A percentile compares a stretch with the other conserved stretches of the same genome.
Conservation (phyloP, 257 asterid species). For the Rubia yunnanensis region DNA sequence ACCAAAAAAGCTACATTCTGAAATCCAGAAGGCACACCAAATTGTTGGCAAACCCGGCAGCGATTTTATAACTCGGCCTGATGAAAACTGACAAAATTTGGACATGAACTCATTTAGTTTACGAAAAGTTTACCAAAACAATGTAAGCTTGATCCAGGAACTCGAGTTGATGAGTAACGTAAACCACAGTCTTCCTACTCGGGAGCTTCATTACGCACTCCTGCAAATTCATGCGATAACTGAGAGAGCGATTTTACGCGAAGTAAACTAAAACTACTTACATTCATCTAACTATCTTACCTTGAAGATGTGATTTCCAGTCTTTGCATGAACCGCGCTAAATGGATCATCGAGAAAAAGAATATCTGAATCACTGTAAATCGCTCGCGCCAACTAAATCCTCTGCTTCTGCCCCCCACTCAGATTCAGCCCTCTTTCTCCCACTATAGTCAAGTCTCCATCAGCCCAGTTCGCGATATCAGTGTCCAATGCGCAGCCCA, state of each 20-base stretch:
- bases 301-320: conserved; percentile 84
- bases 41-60: conserved; percentile 23
- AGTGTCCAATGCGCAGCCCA: conserved; percentile 62
- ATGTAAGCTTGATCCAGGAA: conserved; percentile 65
- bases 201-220: conserved; percentile 58
- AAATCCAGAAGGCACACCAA: conserved; percentile 22
- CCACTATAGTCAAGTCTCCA: conserved; percentile 59
- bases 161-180: conserved; percentile 81
- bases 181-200: conserved; percentile 49
- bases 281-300: conserved; percentile 18
- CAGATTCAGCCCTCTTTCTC: conserved; percentile 67
- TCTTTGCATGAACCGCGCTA: conserved; percentile 82
- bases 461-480: conserved; percentile 59
- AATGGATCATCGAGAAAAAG: conserved; percentile 76
- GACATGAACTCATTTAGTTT: background rate
- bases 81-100: no score
- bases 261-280: background rate
- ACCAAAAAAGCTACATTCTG: conserved; percentile 18
- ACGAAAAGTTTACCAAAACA: conserved; percentile 45
- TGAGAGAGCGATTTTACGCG: no score
- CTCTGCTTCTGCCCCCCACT: conserved; percentile 89
- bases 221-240: conserved; percentile 33
- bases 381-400: conserved; percentile 75
- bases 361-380: conserved; percentile 59
- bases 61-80: conserved; percentile 24